phyloP scores from a whole-genome alignment of 495 filamentous ascomycete species.

The Melanomma pulvis-pyrius region DNA sequence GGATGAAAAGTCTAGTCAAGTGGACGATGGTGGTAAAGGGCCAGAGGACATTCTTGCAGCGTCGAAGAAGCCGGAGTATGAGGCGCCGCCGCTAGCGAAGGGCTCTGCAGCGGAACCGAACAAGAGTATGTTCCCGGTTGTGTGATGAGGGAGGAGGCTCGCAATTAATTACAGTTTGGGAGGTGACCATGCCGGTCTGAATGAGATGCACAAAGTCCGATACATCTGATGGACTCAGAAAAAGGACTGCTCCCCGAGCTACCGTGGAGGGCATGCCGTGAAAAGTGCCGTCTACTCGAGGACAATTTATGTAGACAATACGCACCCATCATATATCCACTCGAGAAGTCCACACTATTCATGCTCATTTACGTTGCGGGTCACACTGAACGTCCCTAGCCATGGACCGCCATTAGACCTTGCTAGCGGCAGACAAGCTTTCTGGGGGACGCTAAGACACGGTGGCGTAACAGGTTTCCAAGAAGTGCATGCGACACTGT shows the following conservation, averaged over 20 bases:
- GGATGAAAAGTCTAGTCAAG: neutral
- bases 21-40: neutral
- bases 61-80: neutral
- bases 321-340: neutral
- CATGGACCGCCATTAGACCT: too few species aligned
- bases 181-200: too few species aligned
- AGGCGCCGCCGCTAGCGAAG: too few species aligned
- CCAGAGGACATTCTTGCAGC: neutral
- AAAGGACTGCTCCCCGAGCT: too few species aligned
- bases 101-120: neutral
- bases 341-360: neutral
- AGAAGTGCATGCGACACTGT: conserved; percentile 1
- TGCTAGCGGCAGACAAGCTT: conserved; percentile 31
- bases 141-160: neutral
- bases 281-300: too few species aligned
- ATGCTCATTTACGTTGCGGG: too few species aligned
- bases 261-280: too few species aligned
- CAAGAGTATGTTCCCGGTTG: neutral
- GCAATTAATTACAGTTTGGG: too few species aligned
- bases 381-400: neutral
- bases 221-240: too few species aligned
- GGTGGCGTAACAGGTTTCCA: conserved; percentile 8
- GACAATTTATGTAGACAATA: neutral
- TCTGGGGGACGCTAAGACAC: conserved; percentile 21
- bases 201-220: too few species aligned